Evolutionary conservation across 768 basidiomycete genomes (phyloP).

Genomic region (Thelephora ganbajun): DNA sequence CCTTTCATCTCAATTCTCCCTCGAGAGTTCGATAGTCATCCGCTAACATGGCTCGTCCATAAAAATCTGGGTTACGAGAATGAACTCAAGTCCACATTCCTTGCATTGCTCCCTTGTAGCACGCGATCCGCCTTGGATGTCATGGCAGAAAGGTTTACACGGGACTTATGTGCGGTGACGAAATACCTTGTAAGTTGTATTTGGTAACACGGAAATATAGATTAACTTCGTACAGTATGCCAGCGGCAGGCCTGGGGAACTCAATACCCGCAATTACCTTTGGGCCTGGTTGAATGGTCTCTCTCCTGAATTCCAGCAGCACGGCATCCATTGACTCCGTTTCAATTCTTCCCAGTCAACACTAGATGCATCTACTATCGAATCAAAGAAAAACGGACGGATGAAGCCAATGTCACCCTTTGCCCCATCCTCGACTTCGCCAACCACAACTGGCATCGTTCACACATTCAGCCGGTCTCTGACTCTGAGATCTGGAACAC

Average conservation of each 20-base stretch:
- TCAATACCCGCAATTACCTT: slow-evolving; percentile 29
- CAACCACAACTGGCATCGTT: slow-evolving; percentile 44
- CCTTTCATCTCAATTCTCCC: slow-evolving; percentile 78
- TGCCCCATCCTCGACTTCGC: slow-evolving; percentile 88
- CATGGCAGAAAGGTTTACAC: slow-evolving; percentile 33
- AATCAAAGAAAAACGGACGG: slow-evolving; percentile 29
- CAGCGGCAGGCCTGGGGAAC: neutral
- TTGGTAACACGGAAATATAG: neutral
- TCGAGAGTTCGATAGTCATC: slow-evolving; percentile 58
- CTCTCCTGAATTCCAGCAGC: slow-evolving; percentile 2
- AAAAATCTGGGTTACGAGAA: slow-evolving; percentile 9
- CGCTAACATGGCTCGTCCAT: slow-evolving; percentile 58
- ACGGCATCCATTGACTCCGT: slow-evolving; percentile 1
- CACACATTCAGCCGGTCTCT: slow-evolving; percentile 30
- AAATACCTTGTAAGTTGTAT: slow-evolving; percentile 35
- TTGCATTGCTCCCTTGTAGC: slow-evolving; percentile 35
- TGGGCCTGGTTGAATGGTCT: slow-evolving; percentile 92
- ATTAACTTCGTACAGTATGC: slow-evolving; percentile 1
- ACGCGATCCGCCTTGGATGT: slow-evolving; percentile 26
- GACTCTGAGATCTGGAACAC: slow-evolving; percentile 20
- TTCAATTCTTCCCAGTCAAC: slow-evolving; percentile 45
- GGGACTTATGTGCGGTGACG: slow-evolving; percentile 43
- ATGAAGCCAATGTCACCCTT: slow-evolving; percentile 71
- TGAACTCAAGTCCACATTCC: slow-evolving; percentile 13
- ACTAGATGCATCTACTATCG: slow-evolving; percentile 79